Evolutionary conservation across 495 filamentous ascomycete genomes (phyloP).

Genomic region (Pyronema domesticum): DNA sequence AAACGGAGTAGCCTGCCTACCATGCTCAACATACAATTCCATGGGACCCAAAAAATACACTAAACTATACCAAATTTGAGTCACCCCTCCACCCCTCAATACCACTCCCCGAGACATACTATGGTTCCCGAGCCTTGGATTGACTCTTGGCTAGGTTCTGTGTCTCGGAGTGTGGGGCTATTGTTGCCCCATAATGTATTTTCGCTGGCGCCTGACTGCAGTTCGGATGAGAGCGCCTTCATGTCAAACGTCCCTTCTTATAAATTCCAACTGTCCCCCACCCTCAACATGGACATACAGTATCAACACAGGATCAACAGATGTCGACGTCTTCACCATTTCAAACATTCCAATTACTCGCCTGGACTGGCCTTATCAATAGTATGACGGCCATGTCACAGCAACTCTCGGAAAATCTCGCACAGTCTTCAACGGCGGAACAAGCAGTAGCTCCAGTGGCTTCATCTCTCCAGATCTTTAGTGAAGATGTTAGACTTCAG

Average conservation of each 20-base stretch:
- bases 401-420: too few relatives aligned
- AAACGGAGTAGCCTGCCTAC: not conserved
- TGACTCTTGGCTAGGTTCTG: not conserved
- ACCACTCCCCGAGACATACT: not conserved
- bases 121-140: constrained; percentile 4
- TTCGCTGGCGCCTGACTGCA: not conserved
- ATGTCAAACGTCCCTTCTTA: not conserved
- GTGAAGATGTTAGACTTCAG: too few relatives aligned
- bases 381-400: too few relatives aligned
- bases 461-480: too few relatives aligned
- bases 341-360: too few relatives aligned
- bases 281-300: not conserved
- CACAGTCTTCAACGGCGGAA: too few relatives aligned
- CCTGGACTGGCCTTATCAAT: too few relatives aligned
- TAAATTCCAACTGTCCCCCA: constrained; percentile 3
- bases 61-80: not conserved
- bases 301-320: not conserved
- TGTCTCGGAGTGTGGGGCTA: not conserved
- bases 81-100: not conserved
- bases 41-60: not conserved
- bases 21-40: too few relatives aligned
- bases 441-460: too few relatives aligned
- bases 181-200: not conserved
- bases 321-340: too few relatives aligned
- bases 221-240: not conserved